phyloP scores from a whole-genome alignment of 2,329 filamentous ascomycete species.

The Ceratocystis colombiana region DNA sequence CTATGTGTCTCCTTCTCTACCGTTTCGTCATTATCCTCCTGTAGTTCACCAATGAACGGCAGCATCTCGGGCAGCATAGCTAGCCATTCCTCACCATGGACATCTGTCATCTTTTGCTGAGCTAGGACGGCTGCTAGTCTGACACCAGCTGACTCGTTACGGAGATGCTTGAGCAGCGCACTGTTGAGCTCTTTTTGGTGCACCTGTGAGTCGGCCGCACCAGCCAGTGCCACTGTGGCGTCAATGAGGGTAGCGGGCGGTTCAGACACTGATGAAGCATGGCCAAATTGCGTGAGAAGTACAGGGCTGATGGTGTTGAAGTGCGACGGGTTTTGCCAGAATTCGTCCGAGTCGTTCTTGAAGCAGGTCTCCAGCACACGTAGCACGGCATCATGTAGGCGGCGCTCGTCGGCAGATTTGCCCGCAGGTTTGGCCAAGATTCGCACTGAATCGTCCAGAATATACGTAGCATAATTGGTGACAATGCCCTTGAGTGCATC shows the following conservation, averaged over 20 bases:
- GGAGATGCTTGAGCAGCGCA: constrained; percentile 65
- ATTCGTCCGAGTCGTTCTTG: constrained; percentile 83
- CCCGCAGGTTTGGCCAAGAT: constrained; percentile 43
- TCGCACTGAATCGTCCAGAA: constrained; percentile 63
- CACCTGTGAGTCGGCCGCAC: constrained; percentile 70
- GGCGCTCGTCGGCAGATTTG: constrained; percentile 40
- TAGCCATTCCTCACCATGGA: constrained; percentile 87
- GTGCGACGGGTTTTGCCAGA: constrained; percentile 88
- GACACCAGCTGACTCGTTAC: constrained; percentile 59
- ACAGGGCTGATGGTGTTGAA: constrained; percentile 62
- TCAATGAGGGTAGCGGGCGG: constrained; percentile 52
- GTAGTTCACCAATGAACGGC: constrained; percentile 86
- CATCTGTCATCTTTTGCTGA: constrained; percentile 67
- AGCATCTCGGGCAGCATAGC: constrained; percentile 87
- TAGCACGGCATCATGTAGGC: constrained; percentile 61
- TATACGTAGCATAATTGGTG: constrained; percentile 78
- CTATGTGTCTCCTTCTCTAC: constrained; percentile 81
- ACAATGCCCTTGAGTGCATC: constrained; percentile 84
- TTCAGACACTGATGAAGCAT: constrained; percentile 29
- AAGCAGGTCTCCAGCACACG: constrained; percentile 65
- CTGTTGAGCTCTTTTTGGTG: constrained; percentile 86
- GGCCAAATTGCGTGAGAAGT: constrained; percentile 55
- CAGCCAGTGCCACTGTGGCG: constrained; percentile 67
- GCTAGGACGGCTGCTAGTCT: constrained; percentile 73
- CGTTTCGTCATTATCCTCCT: constrained; percentile 90